Percentiles rank a stretch among this genome's conserved stretches.
These are phyloP conservation scores for Boechera divaricarpa DNA, from an alignment of 345 rosid genomes.

Conservation along the genomic window DNA sequence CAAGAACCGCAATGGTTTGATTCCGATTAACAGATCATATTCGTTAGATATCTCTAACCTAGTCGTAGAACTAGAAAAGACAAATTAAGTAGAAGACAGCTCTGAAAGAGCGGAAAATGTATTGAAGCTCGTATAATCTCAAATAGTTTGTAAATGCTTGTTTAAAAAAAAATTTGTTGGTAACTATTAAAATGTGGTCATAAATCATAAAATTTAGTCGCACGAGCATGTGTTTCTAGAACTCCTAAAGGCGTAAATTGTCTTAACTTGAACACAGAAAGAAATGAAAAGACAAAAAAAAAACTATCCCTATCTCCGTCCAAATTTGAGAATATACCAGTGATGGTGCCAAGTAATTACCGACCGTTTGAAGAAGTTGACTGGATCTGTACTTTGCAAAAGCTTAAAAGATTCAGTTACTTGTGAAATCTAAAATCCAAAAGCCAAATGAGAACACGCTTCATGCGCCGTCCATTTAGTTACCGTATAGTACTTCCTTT, in stretches of 20 bases:
- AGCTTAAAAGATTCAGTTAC: neutral
- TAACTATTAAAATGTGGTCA: neutral
- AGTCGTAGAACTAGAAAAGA: neutral
- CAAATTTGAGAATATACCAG: neutral
- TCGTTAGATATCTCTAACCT: slow-evolving; percentile 19
- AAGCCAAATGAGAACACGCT: slow-evolving; percentile 37
- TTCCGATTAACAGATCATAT: neutral
- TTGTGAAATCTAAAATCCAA: slow-evolving; percentile 23
- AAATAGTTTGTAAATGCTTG: neutral
- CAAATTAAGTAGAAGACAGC: slow-evolving; percentile 21
- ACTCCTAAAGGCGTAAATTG: slow-evolving; percentile 34
- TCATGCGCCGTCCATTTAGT: slow-evolving; percentile 37
- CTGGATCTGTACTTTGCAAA: slow-evolving; percentile 25
- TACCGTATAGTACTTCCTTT: neutral
- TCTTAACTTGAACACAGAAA: slow-evolving; percentile 16
- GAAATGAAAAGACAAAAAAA: slow-evolving; percentile 15
- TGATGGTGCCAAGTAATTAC: slow-evolving; percentile 40
- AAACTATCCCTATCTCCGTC: slow-evolving; percentile 37
- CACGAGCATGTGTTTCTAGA: slow-evolving; percentile 1
- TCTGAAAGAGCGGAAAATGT: slow-evolving; percentile 20
- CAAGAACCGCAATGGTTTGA: slow-evolving; percentile 10
- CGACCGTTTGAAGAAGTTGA: slow-evolving; percentile 39
- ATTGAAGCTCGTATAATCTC: neutral
- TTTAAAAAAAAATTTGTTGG: neutral
- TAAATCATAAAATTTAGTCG: neutral